Base-by-base conservation (phyloP, 179 eudicot genomes). In the Actinidia arguta region DNA sequence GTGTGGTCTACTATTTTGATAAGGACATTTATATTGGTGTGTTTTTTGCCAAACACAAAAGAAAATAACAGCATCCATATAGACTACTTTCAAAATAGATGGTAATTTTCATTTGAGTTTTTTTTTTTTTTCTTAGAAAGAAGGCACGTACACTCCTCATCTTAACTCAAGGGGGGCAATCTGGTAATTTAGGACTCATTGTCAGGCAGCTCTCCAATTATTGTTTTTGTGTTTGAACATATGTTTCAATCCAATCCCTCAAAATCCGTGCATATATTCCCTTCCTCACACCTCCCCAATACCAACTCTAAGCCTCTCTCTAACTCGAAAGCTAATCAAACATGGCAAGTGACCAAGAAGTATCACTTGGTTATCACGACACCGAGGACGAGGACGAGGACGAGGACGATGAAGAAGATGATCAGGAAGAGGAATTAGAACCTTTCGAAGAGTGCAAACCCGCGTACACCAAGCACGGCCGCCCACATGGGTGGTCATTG, bases 341-440 rank as follows among this genome's bases (percentile, higher is more conserved):
- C 63, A 79, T 79, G 81, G 74, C 73, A 27, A 79, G 48, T 50
- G 63, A 52, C 36, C 74, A 48, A 66, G 81, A 79, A 39, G 67
- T 66, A 36, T 79, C 63, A 9, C 81, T 17, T 3, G 47, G 39
- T 67, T 36, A 62, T 61, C 17, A 48, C 5, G 27, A 63, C 81
- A 48, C 9, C 74, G 63, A 8, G 77, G 36, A 31, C 1, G 36
- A 31, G 36, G 36, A 31, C 1, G 51, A 70, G 13, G 77, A 80
- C 0, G 46, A 14, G 39, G 76, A 50, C 5, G 64, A 66, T 1
- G 73, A 64, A 6, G 18, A 52, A 55, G 82, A 70, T 50, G 25
- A 14, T 31, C 36, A 31, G 2, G 36, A 31, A 31, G 36, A 31
- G 36, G 36, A 31, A 31, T 31, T 31, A 31, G 36, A 31, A 2